Evolutionary conservation across 768 basidiomycete genomes (phyloP), one percentile per base, ranked within the genome.

Genomic region (Mycena pura): DNA sequence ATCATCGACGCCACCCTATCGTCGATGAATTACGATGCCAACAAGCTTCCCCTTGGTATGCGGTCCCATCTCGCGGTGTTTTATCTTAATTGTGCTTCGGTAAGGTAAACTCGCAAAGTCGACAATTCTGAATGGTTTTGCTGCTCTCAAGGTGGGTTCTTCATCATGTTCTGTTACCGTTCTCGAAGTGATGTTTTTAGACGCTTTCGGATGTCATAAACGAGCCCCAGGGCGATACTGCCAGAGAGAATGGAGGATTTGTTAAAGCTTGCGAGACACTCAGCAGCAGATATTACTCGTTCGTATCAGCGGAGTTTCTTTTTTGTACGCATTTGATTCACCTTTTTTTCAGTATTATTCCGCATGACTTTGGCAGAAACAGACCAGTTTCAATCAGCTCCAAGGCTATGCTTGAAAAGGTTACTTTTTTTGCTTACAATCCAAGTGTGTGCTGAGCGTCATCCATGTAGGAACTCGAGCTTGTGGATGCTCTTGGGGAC

Each of bases 11-110:
- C 83, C 0, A 77, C 80, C 40, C 70, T 88, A 67, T 82, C 83
- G 15, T 82, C 84, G 6, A 86, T 88, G 84, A 86, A 87, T 62
- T 88, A 88, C 61, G 86, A 88, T 67, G 86, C 86, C 5, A 82
- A 82, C 65, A 88, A 87, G 65, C 77, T 87, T 22, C 86, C 86
- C 15, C 80, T 87, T 17, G 86, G 86, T 80, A 69, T 43, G 63
- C 44, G 13, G 17, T 10, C n/a, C 3, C 48, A 9, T 40, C 6
- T 31, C 6, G 13, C 25, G 1, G 3, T 24, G 9, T 34, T 27
- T 15, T 19, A 31, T 25, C 19, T 49, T 47, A 7, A 50, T 13
- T 15, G 9, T 11, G 17, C 3, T 44, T 14, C 31, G 3, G n/a
- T 19, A n/a, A 84, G 84, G 84, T 6, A 87, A 88, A 74, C 77